Evolutionary conservation across 805 yeast species (phyloP), one percentile per base, ranked within the genome.

Genomic region (Candida xyloterini): DNA sequence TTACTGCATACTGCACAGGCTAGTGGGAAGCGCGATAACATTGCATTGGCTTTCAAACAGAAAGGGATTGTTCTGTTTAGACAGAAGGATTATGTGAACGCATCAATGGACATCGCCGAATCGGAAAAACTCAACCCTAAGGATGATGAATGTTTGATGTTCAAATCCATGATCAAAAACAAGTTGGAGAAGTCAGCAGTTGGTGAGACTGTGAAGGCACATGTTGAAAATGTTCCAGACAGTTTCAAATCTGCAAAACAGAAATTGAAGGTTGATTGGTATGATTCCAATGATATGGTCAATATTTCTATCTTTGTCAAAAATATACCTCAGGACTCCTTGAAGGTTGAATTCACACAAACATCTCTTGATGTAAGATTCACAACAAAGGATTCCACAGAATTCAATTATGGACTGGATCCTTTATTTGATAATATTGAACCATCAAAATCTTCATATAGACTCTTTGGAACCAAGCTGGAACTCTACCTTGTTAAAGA

Each of bases 281-380:
- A 80, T 63, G 96, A 93, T 59, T 71, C 80, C 11, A 52, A 65
- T 8, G 65, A 65, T 1, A 57, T 59, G 3, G 76, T 89, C 10
- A 79, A 81, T 1, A 67, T 90, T 21, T 78, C 91, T 2, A 63
- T 91, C 6, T 91, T 82, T 54, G 78, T 86, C 33, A 80, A 83
- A 45, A 74, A 74, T 28, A 73, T 87, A 13, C 79, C 82, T 7
- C 56, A 68, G 31, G 78, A 75, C 5, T 59, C 70, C 3, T 53
- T 71, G 13, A 57, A 62, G 7, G 67, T 80, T 5, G 62, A 67
- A 0, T 68, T 76, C 42, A 44, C 53, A 1, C 34, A 57, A 8
- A 54, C 50, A 2, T 60, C 74, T 0, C 56, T 79, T 2, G 39
- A 53, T 10, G 68, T 74, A 33, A 53, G 65, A 27, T 80, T 79